These are phyloP conservation scores for Ophiostoma australiae DNA, from an alignment of 2,329 filamentous ascomycete genomes.

Conservation along the genomic window DNA sequence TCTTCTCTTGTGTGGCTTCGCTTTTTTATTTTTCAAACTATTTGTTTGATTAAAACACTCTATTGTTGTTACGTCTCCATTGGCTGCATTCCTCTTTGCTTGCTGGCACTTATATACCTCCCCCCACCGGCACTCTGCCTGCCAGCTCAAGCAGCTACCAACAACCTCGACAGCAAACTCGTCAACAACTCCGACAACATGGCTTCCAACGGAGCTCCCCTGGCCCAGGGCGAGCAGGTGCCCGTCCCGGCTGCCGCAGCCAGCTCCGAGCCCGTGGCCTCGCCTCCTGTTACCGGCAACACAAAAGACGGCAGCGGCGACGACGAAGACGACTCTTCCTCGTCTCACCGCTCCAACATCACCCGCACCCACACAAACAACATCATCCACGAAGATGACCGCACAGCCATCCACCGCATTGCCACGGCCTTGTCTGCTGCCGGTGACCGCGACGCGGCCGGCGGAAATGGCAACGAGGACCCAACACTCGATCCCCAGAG, in stretches of 20 bases:
- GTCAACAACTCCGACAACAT: neutral
- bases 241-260: neutral
- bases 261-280: neutral
- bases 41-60: no score
- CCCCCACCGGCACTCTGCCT: neutral
- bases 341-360: constrained; percentile 6
- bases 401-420: constrained; percentile 22
- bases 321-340: neutral
- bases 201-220: neutral
- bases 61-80: no score
- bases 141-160: neutral
- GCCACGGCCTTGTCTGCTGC: constrained; percentile 44
- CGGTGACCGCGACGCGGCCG: constrained; percentile 42
- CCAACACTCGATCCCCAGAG: neutral
- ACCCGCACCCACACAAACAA: constrained; percentile 22
- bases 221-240: constrained; percentile 1
- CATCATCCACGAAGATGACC: constrained; percentile 23
- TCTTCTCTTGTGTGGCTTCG: no score
- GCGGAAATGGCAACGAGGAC: neutral
- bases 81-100: neutral
- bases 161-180: neutral
- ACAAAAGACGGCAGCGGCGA: neutral
- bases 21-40: neutral
- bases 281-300: neutral
- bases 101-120: neutral